A percentile compares a stretch with the other conserved stretches of the same genome.
Evolutionary conservation across 2,329 filamentous ascomycete species (phyloP).

Genomic region (Sclerotinia sclerotiorum): DNA sequence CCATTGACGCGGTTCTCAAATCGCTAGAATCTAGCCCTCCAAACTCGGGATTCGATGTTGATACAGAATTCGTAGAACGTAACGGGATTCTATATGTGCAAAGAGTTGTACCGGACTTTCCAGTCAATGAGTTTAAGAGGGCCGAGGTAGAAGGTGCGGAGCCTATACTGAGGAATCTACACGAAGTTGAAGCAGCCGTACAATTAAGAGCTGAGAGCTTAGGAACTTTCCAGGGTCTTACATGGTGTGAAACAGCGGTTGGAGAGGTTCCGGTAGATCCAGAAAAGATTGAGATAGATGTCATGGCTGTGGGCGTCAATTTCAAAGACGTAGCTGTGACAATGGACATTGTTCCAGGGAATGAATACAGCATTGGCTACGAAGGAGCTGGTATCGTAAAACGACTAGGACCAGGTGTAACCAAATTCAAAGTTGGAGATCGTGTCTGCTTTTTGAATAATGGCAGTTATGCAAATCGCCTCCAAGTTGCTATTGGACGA

Average conservation of each 20-base stretch:
- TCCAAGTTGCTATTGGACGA: slow-evolving; percentile 15
- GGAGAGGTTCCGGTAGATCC: slow-evolving; percentile 8
- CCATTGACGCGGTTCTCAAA: background rate
- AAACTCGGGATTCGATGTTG: slow-evolving; percentile 17
- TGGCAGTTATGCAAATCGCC: slow-evolving; percentile 24
- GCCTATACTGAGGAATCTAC: slow-evolving; percentile 6
- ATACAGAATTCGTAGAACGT: slow-evolving; percentile 39
- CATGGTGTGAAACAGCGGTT: slow-evolving; percentile 21
- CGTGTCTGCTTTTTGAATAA: slow-evolving; percentile 27
- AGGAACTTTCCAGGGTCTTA: slow-evolving; percentile 24
- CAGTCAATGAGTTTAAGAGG: slow-evolving; percentile 15
- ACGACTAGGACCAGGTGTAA: slow-evolving; percentile 32
- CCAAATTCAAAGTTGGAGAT: slow-evolving; percentile 32
- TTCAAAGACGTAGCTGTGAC: slow-evolving; percentile 31
- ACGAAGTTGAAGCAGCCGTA: slow-evolving; percentile 11
- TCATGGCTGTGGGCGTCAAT: slow-evolving; percentile 33
- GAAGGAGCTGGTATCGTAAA: slow-evolving; percentile 39
- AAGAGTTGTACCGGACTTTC: slow-evolving; percentile 36
- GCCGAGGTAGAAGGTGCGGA: slow-evolving; percentile 4
- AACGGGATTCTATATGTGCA: slow-evolving; percentile 35
- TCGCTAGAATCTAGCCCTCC: slow-evolving; percentile 4
- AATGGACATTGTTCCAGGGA: slow-evolving; percentile 32
- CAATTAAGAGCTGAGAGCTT: slow-evolving; percentile 22
- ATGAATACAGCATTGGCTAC: slow-evolving; percentile 25
- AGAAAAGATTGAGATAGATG: slow-evolving; percentile 26